Evolutionary conservation across 208 protist genomes (phyloP), one percentile per base, ranked within the genome.

Genomic region (Naegleria fowleri): DNA sequence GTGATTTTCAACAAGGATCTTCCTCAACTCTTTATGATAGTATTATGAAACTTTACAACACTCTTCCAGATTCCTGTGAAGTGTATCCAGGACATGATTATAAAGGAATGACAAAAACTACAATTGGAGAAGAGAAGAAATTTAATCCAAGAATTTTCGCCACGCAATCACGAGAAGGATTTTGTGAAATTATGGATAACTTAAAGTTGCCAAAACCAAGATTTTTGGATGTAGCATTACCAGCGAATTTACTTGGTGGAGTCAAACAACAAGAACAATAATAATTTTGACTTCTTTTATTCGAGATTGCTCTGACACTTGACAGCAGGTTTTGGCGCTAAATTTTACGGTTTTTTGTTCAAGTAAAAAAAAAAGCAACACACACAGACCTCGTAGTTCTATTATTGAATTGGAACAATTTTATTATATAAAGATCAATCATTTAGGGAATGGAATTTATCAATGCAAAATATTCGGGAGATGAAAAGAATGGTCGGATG

Each of bases 21-120:
- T 25, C 83, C 15, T 29, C 36, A 2, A n/a, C 7, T 33, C n/a
- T 86, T 3, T 86, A 86, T 86, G 9, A 86, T 2, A 33, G 16
- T 33, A n/a, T 86, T 33, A 43, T 41, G 39, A 48, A 86, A 36
- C 3, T 51, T 33, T 48, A 40, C 9, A 33, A n/a, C n/a, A 51
- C 39, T 6, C 29, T 86, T 7, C 83, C 83, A n/a, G 83, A 86
- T 86, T 13, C 19, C 1, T 86, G 83, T 86, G 15, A 51, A 13
- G 36, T 86, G 0, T 86, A 86, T 38, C 83, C 83, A n/a, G 83
- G 83, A 33, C 83, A 86, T 33, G 40, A 86, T n/a, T 86, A 86
- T 86, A 41, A 86, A 36, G 83, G 83, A 48, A n/a, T n/a, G 19
- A 41, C 22, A 0, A 25, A 5, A 33, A 33, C 13, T 9, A 51